Base-by-base conservation (phyloP, 345 rosid species). In the Citrus hindsii region DNA sequence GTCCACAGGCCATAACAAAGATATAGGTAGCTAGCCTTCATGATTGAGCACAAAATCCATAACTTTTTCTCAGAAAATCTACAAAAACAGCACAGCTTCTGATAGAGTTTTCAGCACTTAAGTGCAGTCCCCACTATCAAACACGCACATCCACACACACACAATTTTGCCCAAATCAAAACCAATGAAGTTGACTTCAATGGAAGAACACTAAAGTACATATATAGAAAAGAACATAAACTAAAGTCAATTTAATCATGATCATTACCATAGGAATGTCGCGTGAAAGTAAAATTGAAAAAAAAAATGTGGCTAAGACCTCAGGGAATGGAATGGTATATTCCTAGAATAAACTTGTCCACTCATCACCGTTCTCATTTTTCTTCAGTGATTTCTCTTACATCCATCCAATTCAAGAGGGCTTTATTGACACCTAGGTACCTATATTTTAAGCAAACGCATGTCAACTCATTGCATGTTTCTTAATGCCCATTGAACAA, bases 301-400 rank as follows among this genome's bases (percentile, higher is more conserved):
- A n/a, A 59, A 58, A 77, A 28, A 0, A 3, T 30, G 19, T 8
- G 24, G 78, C n/a, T 3, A 10, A 37, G 71, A 30, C 75, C n/a
- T 3, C 7, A 37, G 71, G 30, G 25, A 25, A 67, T 60, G 62
- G 63, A 22, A 67, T 53, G 72, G 78, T 16, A 73, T 81, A 81
- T 81, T 27, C 84, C 78, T 61, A 68, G 84, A 77, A 77, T 77
- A 77, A 81, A 81, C 78, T 35, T 74, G 72, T 69, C 79, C 84
- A 61, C 84, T 77, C 55, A 59, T 8, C 18, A 27, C 9, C 5
- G 3, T 16, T 59, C 66, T 13, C 38, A 69, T 30, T 46, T 65
- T 25, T 12, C 32, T 7, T 64, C 16, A 3, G 32, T 22, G 40
- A 42, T 27, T 42, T 60, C 18, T 74, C n/a, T 56, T 58, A 12